A percentile compares a stretch with the other conserved stretches of the same genome.
Evolutionary conservation across 139 green algal genomes (phyloP).

Genomic region (Closterium sp.): DNA sequence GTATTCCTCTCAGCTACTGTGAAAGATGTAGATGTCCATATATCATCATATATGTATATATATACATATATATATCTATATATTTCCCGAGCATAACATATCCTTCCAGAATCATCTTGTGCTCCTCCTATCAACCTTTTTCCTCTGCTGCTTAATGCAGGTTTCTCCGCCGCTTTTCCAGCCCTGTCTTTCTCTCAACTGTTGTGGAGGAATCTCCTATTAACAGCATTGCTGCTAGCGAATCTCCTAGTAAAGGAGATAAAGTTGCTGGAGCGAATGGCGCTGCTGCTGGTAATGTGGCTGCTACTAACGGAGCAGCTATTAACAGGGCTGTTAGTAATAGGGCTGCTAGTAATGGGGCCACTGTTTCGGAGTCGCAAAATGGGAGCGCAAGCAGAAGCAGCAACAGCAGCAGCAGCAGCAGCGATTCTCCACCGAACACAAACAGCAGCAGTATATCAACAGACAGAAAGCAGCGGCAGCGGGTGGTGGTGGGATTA

Average conservation of each 20-base stretch:
- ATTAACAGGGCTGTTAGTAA: too few relatives aligned
- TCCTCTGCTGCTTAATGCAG: neutral
- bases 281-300: neutral
- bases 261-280: neutral
- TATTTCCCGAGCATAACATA: too few relatives aligned
- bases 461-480: too few relatives aligned
- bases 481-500: constrained; percentile 35
- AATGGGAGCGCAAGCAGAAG: neutral
- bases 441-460: too few relatives aligned
- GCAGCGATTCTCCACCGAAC: too few relatives aligned
- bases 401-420: too few relatives aligned
- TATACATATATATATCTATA: too few relatives aligned
- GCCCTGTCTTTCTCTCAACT: constrained; percentile 82
- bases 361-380: neutral
- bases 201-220: constrained; percentile 18
- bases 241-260: neutral
- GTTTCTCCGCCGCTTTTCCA: constrained; percentile 54
- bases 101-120: too few relatives aligned
- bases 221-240: neutral
- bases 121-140: too few relatives aligned
- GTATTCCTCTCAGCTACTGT: too few relatives aligned
- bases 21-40: too few relatives aligned
- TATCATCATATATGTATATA: too few relatives aligned
- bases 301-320: neutral
- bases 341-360: neutral